Evolutionary conservation across 805 yeast genomes (phyloP), one percentile per base, ranked within the genome.

Genomic region (Nakazawaea laoshanensis): DNA sequence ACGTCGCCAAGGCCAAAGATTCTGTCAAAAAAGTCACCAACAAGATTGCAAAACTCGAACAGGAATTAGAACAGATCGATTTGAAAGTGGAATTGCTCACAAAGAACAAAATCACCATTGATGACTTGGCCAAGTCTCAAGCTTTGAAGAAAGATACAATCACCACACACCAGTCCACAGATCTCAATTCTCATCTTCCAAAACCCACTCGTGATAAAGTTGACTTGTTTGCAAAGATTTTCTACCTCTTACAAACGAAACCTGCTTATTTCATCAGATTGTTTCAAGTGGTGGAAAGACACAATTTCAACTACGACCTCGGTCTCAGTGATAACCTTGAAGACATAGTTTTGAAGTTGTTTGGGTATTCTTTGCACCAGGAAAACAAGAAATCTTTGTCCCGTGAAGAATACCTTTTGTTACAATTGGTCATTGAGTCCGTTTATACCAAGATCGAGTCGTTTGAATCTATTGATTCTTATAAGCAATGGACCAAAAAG

Each of bases 171-270:
- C 51, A 2, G 35, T 42, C 3, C 33, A 20, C 25, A n/a, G 9
- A 22, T 9, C 8, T 16, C 3, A 14, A 6, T 11, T 14, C 14
- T 8, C 19, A 4, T 15, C 54, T 55, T 43, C 59, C 54, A 40
- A 63, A 62, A 35, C 53, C 67, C 3, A 52, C 70, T 8, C 60
- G 66, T 38, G 64, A 63, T 16, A 63, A 84, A 38, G 61, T 77
- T 32, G 87, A 78, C 39, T 53, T 74, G 1, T 83, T 81, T 53
- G 95, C 80, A 45, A 80, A 83, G 15, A 49, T 89, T 32, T 77
- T 92, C 44, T 92, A 80, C 48, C 57, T 89, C 17, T 53, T 92
- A 27, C 97, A 92, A 51, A 82, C 94, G 0, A 85, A 84, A 46
- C 83, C 95, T 0, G 51, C 54, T 1, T 89, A 89, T 47, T 65